Conservation (phyloP, 2,329 filamentous ascomycete genomes). For the Beauveria australis region DNA sequence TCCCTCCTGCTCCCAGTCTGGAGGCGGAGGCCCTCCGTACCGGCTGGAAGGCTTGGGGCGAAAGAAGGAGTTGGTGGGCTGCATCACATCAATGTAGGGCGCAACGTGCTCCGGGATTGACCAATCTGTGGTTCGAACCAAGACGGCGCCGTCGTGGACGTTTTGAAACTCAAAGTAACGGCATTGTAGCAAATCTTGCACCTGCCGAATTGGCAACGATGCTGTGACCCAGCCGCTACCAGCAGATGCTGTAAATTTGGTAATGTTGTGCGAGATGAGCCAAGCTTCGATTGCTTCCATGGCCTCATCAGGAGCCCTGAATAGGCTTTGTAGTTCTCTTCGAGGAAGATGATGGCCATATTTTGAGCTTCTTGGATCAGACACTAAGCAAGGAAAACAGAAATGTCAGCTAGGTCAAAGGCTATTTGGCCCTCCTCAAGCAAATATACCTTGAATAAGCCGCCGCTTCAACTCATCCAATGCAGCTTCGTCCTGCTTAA, state of each 20-base stretch:
- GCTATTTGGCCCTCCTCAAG: not conserved
- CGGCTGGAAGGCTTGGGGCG: not conserved
- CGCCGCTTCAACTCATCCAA: not conserved
- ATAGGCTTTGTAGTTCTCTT: not conserved
- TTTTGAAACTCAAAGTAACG: constrained; percentile 9
- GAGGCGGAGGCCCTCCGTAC: constrained; percentile 8
- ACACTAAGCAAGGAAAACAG: not conserved
- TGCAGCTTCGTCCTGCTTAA: not conserved
- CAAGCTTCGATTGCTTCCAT: not conserved
- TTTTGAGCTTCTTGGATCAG: not conserved
- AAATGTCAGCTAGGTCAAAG: not conserved
- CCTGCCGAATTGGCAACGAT: not conserved
- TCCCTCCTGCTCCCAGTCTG: constrained; percentile 5
- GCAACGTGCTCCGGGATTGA: not conserved
- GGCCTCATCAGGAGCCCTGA: not conserved
- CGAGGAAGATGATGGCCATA: not conserved
- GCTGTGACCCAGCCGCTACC: constrained; percentile 1
- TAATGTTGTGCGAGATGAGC: not conserved
- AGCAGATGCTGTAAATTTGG: not conserved
- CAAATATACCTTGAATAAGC: not conserved
- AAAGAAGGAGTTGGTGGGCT: constrained; percentile 7
- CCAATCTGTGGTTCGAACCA: constrained; percentile 6
- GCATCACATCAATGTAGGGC: not conserved
- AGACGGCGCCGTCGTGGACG: not conserved
- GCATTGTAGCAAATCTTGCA: constrained; percentile 1